Evolutionary conservation across 306 rosid genomes (phyloP).

Genomic region (Gillenia trifoliata): DNA sequence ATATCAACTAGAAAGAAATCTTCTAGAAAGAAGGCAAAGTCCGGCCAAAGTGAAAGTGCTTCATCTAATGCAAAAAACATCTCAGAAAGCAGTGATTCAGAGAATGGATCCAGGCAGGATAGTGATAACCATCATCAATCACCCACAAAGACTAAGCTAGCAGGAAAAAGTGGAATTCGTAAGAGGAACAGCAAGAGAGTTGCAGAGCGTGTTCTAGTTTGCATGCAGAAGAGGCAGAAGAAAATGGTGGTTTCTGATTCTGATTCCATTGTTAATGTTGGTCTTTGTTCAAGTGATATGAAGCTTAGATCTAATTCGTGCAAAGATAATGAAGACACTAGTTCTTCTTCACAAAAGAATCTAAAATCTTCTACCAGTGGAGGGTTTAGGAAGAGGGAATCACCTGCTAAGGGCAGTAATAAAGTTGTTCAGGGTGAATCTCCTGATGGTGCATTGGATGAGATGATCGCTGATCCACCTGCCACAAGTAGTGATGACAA

Average conservation of each 20-base stretch:
- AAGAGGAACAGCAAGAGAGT: slow-evolving; percentile 96
- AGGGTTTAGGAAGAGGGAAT: slow-evolving; percentile 44
- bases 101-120: slow-evolving; percentile 70
- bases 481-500: slow-evolving; percentile 58
- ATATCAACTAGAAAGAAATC: slow-evolving; percentile 52
- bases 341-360: slow-evolving; percentile 38
- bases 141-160: slow-evolving; percentile 50
- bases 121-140: slow-evolving; percentile 43
- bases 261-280: slow-evolving; percentile 65
- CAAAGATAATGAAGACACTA: slow-evolving; percentile 39
- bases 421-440: slow-evolving; percentile 46
- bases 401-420: slow-evolving; percentile 26
- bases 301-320: slow-evolving; percentile 40
- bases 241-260: slow-evolving; percentile 71
- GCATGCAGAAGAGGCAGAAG: slow-evolving; percentile 92
- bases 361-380: slow-evolving; percentile 29
- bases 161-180: slow-evolving; percentile 50
- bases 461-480: slow-evolving; percentile 49
- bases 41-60: slow-evolving; percentile 85
- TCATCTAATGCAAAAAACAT: slow-evolving; percentile 84
- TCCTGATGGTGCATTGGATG: slow-evolving; percentile 52
- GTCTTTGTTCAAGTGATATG: slow-evolving; percentile 38
- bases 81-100: slow-evolving; percentile 95
- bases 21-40: slow-evolving; percentile 54
- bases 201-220: slow-evolving; percentile 80